Conservation (phyloP, 1,139 yeast species). For the Blastobotrys illinoisensis region DNA sequence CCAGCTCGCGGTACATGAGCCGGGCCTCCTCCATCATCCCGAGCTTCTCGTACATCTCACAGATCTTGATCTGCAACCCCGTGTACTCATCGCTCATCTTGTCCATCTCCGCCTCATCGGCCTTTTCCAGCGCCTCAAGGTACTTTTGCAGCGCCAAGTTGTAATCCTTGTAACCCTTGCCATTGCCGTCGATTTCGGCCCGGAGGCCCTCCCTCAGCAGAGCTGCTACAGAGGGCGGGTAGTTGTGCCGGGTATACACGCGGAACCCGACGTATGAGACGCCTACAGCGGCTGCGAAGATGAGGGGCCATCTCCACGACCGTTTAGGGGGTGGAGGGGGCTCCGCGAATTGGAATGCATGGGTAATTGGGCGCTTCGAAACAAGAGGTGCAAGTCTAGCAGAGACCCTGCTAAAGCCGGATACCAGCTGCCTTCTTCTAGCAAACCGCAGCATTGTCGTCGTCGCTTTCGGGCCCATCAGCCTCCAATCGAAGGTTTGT, state of each 20-base stretch:
- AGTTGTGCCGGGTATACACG: constrained; percentile 33
- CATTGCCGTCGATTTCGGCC: constrained; percentile 69
- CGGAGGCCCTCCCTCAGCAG: constrained; percentile 68
- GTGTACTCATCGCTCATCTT: constrained; percentile 67
- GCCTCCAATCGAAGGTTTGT: neutral
- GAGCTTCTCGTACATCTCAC: constrained; percentile 76
- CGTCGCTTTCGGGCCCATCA: neutral
- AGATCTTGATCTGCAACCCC: constrained; percentile 78
- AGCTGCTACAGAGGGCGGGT: constrained; percentile 58
- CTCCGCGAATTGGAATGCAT: constrained; percentile 7
- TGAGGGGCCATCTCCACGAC: constrained; percentile 9
- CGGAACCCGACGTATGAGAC: constrained; percentile 18
- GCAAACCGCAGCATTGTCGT: neutral
- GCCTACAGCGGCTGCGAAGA: constrained; percentile 12
- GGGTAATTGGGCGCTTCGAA: neutral
- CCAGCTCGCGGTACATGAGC: constrained; percentile 60
- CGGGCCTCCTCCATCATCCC: constrained; percentile 58
- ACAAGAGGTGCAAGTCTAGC: neutral
- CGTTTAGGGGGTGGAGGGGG: constrained; percentile 6
- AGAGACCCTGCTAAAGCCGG: neutral
- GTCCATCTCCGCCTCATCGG: constrained; percentile 45
- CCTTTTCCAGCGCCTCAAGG: constrained; percentile 47
- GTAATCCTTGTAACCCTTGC: constrained; percentile 49
- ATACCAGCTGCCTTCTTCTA: neutral
- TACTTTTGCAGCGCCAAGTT: constrained; percentile 65